Base-by-base conservation (phyloP, 305 asterid genomes). In the Solanum hybrid region DNA sequence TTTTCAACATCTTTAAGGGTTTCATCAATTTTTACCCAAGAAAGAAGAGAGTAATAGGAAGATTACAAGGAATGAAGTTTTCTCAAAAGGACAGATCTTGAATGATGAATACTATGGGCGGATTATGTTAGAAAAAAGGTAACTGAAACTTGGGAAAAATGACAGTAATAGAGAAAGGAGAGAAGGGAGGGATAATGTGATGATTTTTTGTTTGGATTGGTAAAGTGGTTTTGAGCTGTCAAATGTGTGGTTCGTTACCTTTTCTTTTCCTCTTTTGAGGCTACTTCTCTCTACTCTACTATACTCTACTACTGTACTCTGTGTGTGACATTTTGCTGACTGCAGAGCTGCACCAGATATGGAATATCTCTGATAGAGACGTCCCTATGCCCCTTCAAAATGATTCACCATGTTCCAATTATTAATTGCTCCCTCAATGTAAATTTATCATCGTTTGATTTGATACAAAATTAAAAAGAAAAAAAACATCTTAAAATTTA, bases 181-280 rank as follows among this genome's bases (percentile, higher is more conserved):
- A 60, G 26, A 19, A 60, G 71, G 71, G 26, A 60, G 22, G 38
- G 75, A 32, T 13, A 51, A 71, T 37, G 89, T 87, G 89, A 69
- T 37, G 27, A 26, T 24, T 87, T 56, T 88, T 56, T 75, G 86
- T 15, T 87, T 87, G 75, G 85, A 78, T 87, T 73, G 51, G 80
- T 72, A 40, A 60, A 34, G 89, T 69, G 26, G 85, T 24, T 45
- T 45, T 77, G 86, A 88, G 89, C 42, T 60, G 89, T 88, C 75
- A 75, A 75, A 69, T 80, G 14, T 76, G 38, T 24, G 86, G 38
- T 15, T 42, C 27, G 87, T 81, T 14, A 27, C 85, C 85, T 87
- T 38, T 69, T 78, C 60, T 8, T 29, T 87, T 37, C 60, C 15
- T 73, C 24, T 27, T 86, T 86, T 69, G 86, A 80, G 36, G 36